phyloP scores from a whole-genome alignment of 2,329 filamentous ascomycete genomes.

The Fusarium pininemorale region DNA sequence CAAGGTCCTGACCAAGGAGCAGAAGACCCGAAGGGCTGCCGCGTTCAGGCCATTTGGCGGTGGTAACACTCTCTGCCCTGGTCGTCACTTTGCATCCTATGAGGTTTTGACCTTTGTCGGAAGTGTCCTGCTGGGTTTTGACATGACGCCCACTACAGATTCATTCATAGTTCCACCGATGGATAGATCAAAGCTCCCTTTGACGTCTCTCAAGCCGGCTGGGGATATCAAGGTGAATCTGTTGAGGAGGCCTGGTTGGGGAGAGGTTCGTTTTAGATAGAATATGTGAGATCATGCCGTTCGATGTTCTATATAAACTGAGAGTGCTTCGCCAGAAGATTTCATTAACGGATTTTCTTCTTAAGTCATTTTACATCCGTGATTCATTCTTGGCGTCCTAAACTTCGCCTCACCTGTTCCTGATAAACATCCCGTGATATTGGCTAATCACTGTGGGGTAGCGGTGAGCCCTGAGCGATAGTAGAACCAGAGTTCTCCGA shows the following conservation, averaged over 20 bases:
- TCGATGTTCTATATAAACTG: too few relatives aligned
- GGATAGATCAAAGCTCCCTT: constrained; percentile 30
- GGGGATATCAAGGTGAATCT: constrained; percentile 8
- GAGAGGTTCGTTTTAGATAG: background rate
- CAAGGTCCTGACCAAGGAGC: constrained; percentile 19
- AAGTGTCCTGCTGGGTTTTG: constrained; percentile 24
- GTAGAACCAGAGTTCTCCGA: too few relatives aligned
- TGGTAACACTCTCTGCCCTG: constrained; percentile 30
- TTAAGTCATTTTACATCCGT: background rate
- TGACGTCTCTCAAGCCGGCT: constrained; percentile 27
- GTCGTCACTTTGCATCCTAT: constrained; percentile 30
- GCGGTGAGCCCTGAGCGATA: background rate
- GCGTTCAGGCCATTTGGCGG: constrained; percentile 34
- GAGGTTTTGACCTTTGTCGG: constrained; percentile 27
- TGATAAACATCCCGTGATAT: too few relatives aligned
- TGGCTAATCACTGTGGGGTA: background rate
- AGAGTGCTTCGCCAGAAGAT: too few relatives aligned
- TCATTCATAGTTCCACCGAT: constrained; percentile 18
- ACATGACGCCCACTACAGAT: constrained; percentile 9
- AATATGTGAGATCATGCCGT: too few relatives aligned
- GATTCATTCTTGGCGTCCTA: too few relatives aligned
- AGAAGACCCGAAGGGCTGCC: constrained; percentile 12
- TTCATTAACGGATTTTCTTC: background rate
- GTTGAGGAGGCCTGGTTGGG: constrained; percentile 3
- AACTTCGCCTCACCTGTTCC: too few relatives aligned